Conservation (phyloP, 2,329 filamentous ascomycete genomes). For the Penicillium palitans region DNA sequence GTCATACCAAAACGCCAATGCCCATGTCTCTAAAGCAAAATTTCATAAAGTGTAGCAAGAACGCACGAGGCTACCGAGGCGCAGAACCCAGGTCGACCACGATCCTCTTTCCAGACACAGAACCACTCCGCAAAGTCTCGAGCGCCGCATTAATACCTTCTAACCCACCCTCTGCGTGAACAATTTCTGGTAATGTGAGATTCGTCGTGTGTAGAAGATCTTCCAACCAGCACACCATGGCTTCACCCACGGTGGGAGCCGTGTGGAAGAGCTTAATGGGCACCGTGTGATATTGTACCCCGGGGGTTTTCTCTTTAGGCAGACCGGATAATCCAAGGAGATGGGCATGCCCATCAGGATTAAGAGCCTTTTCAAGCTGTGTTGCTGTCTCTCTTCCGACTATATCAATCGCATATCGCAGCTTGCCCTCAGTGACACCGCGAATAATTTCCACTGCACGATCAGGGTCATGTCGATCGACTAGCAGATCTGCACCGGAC, state of each 20-base stretch:
- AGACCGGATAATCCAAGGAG: slow-evolving; percentile 67
- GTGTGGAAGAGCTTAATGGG: slow-evolving; percentile 78
- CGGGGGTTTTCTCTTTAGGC: slow-evolving; percentile 56
- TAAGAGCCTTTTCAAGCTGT: slow-evolving; percentile 57
- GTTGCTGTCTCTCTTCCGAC: slow-evolving; percentile 64
- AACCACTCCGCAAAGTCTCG: slow-evolving; percentile 64
- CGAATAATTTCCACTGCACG: slow-evolving; percentile 67
- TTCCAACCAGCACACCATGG: slow-evolving; percentile 67
- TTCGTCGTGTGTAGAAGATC: slow-evolving; percentile 56
- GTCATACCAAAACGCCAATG: slow-evolving; percentile 12
- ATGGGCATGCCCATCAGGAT: slow-evolving; percentile 48
- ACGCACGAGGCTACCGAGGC: neutral
- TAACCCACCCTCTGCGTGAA: slow-evolving; percentile 63
- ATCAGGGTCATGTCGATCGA: slow-evolving; percentile 66
- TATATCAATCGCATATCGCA: slow-evolving; percentile 70
- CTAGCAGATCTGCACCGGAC: slow-evolving; percentile 61
- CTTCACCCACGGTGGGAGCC: slow-evolving; percentile 62
- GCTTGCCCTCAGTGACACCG: slow-evolving; percentile 55
- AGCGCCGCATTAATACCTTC: slow-evolving; percentile 67
- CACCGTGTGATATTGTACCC: slow-evolving; percentile 62
- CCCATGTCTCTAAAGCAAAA: neutral
- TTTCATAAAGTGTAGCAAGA: neutral
- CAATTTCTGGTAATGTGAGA: slow-evolving; percentile 64
- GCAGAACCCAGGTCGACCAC: slow-evolving; percentile 52
- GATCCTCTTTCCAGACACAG: slow-evolving; percentile 67